Evolutionary conservation across 768 basidiomycete genomes (phyloP), one percentile per base, ranked within the genome.

Genomic region (Tylopilus plumbeoviolaceoides): DNA sequence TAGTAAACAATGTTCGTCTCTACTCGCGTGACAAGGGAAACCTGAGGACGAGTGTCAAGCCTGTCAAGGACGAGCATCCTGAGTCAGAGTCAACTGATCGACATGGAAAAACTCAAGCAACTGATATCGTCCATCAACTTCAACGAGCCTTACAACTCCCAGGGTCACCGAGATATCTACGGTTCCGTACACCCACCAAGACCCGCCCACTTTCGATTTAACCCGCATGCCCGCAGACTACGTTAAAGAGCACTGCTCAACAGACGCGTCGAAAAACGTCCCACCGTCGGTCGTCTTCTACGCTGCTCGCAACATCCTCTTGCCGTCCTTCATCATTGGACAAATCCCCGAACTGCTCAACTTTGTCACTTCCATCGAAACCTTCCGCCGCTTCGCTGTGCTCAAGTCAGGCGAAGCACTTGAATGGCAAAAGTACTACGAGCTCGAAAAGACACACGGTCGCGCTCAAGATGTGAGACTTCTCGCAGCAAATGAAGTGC

Each of bases 311-410:
- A 69, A 69, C 50, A 67, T 69, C 27, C 59, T 70, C 11, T 57
- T 18, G 0, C 68, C 69, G 4, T 47, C 51, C n/a, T 65, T 69
- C 43, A 61, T 69, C 12, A 7, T 69, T 11, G 69, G 67, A 5
- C 68, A 69, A 47, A 62, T 69, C 17, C 64, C 69, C 5, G 69
- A 67, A 31, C 31, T 70, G 36, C 58, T 70, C 23, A 47, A 69
- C 40, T 51, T 60, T 30, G 59, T 69, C 20, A 25, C 59, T 3
- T 31, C 46, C 10, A 23, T 70, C 35, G 69, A 70, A 36, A 48
- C 39, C 0, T 59, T 61, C n/a, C 60, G 67, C 21, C 59, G 40
- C 18, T 60, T 57, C 17, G 61, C 61, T 0, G 33, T 42, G 5
- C 38, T 54, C 47, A 61, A 56, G 27, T 51, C 56, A 3, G 57